Conservation (phyloP, 73 alveolate genomes). For the Loxodes magnus region DNA sequence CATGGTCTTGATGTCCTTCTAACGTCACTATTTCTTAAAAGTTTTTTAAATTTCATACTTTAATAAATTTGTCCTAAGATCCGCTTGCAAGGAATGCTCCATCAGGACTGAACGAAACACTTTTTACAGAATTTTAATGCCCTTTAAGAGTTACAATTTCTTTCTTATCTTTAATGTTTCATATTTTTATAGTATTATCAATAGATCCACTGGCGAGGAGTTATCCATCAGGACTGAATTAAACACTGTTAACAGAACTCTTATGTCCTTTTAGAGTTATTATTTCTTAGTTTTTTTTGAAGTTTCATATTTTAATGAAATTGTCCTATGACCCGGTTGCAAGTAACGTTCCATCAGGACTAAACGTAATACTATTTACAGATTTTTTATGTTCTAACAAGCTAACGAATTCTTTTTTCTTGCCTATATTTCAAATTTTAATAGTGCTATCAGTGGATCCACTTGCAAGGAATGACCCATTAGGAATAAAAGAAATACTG, state of each 20-base stretch:
- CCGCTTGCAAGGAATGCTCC: background rate
- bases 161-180: background rate
- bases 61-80: background rate
- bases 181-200: background rate
- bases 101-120: background rate
- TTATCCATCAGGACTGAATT: background rate
- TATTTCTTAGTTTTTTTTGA: background rate
- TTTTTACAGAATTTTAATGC: background rate
- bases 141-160: background rate
- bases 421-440: background rate
- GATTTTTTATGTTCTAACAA: background rate
- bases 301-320: background rate
- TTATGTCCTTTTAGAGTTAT: background rate
- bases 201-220: background rate
- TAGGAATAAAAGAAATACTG: background rate
- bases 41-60: background rate
- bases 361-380: background rate
- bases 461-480: background rate
- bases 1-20: too few relatives aligned
- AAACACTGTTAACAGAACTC: background rate
- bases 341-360: background rate
- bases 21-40: too few relatives aligned
- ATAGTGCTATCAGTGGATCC: background rate
- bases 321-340: background rate
- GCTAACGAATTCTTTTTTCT: background rate